phyloP scores from a whole-genome alignment of 495 filamentous ascomycete genomes.

The Cercophora sp. region DNA sequence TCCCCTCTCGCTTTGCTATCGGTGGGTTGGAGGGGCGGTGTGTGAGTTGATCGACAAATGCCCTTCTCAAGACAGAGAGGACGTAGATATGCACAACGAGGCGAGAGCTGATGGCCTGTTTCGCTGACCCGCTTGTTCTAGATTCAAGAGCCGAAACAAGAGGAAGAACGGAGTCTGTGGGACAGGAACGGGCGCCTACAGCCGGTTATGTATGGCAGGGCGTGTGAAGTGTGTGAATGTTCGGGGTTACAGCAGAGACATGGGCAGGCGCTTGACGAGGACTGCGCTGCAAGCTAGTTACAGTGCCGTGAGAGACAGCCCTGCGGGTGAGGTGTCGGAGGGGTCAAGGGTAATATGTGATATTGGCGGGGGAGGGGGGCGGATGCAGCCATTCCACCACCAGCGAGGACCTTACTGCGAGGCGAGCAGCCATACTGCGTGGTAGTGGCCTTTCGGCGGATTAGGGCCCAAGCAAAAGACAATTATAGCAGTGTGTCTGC shows the following conservation, averaged over 20 bases:
- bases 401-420: neutral
- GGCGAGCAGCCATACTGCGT: neutral
- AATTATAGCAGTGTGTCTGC: slow-evolving; percentile 39
- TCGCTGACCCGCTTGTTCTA: slow-evolving; percentile 17
- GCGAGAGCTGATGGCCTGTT: slow-evolving; percentile 9
- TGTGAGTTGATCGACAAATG: neutral
- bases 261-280: slow-evolving; percentile 24
- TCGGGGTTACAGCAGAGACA: slow-evolving; percentile 14
- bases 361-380: slow-evolving; percentile 6
- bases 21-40: neutral
- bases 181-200: slow-evolving; percentile 35
- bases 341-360: slow-evolving; percentile 10
- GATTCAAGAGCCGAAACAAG: slow-evolving; percentile 28
- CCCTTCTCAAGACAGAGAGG: slow-evolving; percentile 12
- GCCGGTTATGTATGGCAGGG: slow-evolving; percentile 40
- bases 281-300: slow-evolving; percentile 20
- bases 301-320: neutral
- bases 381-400: neutral
- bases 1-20: too few relatives aligned
- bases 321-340: neutral
- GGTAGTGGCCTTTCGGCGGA: slow-evolving; percentile 7
- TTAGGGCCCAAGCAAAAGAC: slow-evolving; percentile 14
- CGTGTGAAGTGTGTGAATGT: slow-evolving; percentile 17
- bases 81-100: slow-evolving; percentile 16
- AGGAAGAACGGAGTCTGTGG: slow-evolving; percentile 32